These are phyloP conservation scores for Penicillium turbatum DNA, from an alignment of 495 filamentous ascomycete species.

Conservation along the genomic window DNA sequence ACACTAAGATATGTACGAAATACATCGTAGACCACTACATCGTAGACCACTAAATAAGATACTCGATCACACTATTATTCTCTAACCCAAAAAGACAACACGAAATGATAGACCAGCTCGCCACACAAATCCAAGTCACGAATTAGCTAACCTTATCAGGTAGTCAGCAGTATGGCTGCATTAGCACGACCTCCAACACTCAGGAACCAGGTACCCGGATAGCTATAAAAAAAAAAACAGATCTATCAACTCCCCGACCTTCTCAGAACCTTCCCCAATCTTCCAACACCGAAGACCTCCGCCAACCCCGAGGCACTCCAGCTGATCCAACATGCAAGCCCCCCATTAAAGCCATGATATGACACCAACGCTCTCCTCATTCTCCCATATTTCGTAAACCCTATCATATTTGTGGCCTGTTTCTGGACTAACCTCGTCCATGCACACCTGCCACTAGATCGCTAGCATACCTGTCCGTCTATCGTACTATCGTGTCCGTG, in stretches of 20 bases:
- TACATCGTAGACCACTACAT: neutral
- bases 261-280: conserved; percentile 15
- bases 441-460: neutral
- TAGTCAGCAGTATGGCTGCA: conserved; percentile 4
- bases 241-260: conserved; percentile 19
- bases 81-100: neutral
- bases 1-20: neutral
- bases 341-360: conserved; percentile 2
- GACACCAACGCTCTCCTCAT: neutral
- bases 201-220: conserved; percentile 13
- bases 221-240: neutral
- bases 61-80: neutral
- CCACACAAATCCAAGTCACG: neutral
- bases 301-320: neutral
- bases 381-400: neutral
- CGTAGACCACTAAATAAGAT: neutral
- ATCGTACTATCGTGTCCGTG: neutral
- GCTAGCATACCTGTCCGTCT: neutral
- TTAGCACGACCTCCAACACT: conserved; percentile 11
- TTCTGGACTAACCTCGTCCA: neutral
- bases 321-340: conserved; percentile 15
- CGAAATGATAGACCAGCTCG: neutral
- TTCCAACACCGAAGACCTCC: neutral
- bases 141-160: conserved; percentile 11
- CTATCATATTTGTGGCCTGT: neutral